Evolutionary conservation across 148 eudicot genomes (phyloP).

Genomic region (Vaccinium corymbosum): DNA sequence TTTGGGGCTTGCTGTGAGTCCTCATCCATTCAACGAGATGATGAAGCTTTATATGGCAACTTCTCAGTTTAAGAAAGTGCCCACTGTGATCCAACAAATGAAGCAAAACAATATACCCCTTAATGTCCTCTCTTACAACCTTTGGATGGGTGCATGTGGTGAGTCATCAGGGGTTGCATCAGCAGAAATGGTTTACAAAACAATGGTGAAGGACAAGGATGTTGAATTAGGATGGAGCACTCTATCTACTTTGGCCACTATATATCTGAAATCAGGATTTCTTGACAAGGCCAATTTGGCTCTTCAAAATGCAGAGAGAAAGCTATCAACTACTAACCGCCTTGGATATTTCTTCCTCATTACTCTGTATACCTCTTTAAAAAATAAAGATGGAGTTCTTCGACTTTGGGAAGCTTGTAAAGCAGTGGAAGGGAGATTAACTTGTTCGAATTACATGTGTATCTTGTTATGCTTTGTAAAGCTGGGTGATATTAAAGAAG

Average conservation of each 20-base stretch:
- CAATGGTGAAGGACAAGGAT: conserved; percentile 22
- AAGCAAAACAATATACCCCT: conserved; percentile 23
- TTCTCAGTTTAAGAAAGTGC: conserved; percentile 24
- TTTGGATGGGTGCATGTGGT: conserved; percentile 32
- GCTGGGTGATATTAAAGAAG: conserved; percentile 29
- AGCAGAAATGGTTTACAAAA: conserved; percentile 26
- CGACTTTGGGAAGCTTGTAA: conserved; percentile 32
- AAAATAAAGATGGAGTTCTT: conserved; percentile 26
- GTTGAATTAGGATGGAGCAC: conserved; percentile 35
- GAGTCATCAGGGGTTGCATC: conserved; percentile 28
- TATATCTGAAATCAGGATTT: conserved; percentile 25
- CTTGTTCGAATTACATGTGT: conserved; percentile 31
- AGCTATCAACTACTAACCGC: conserved; percentile 24
- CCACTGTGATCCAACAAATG: conserved; percentile 25
- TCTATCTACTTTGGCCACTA: conserved; percentile 28
- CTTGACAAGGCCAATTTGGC: conserved; percentile 22
- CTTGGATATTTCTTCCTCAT: conserved; percentile 32
- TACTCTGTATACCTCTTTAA: conserved; percentile 25
- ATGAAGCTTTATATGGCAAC: conserved; percentile 37
- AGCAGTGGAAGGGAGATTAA: conserved; percentile 23
- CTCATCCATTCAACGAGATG: conserved; percentile 36
- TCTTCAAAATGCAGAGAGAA: conserved; percentile 26
- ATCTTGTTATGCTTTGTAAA: conserved; percentile 28
- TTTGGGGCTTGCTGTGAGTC: conserved; percentile 22
- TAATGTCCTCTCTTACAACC: conserved; percentile 35